Percentiles rank a stretch among this genome's conserved stretches.
Conservation (phyloP, 768 basidiomycete genomes). For the Exidia glandulosa region DNA sequence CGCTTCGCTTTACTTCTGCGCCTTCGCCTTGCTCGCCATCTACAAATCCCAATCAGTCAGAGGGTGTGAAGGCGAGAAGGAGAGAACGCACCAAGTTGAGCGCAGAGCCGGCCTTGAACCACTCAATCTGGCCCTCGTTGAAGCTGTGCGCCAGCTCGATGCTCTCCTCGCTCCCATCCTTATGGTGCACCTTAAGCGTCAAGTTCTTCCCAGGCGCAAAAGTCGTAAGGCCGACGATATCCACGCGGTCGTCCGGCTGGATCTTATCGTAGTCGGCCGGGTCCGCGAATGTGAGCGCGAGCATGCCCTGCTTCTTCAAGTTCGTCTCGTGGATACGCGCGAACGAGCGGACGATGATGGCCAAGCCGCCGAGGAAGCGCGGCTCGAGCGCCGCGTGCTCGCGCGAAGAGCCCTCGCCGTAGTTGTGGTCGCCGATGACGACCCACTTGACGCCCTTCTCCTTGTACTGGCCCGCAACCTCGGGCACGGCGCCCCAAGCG, state of each 20-base stretch:
- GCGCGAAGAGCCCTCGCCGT: constrained; percentile 96
- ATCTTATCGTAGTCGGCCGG: constrained; percentile 92
- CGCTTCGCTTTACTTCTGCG: neutral
- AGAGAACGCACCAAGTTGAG: constrained; percentile 56
- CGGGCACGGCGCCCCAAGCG: constrained; percentile 75
- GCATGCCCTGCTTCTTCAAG: constrained; percentile 99
- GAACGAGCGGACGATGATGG: constrained; percentile 93
- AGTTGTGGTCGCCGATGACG: constrained; percentile 91
- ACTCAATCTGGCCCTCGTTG: constrained; percentile 93
- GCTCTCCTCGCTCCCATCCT: constrained; percentile 67
- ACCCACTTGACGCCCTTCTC: constrained; percentile 91
- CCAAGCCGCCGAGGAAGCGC: constrained; percentile 87
- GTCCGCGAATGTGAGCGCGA: constrained; percentile 87
- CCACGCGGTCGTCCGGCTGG: constrained; percentile 75
- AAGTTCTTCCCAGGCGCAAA: constrained; percentile 92
- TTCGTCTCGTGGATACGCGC: constrained; percentile 98
- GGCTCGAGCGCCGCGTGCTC: constrained; percentile 97
- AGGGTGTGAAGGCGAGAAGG: neutral
- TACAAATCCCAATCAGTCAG: neutral
- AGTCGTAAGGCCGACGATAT: constrained; percentile 76
- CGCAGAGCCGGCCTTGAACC: constrained; percentile 97
- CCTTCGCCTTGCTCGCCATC: neutral
- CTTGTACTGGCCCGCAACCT: constrained; percentile 80
- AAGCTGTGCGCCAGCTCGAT: constrained; percentile 83
- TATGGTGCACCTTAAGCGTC: constrained; percentile 70